phyloP scores from a whole-genome alignment of 177 flowering plant species.

The Vitis hybrid region DNA sequence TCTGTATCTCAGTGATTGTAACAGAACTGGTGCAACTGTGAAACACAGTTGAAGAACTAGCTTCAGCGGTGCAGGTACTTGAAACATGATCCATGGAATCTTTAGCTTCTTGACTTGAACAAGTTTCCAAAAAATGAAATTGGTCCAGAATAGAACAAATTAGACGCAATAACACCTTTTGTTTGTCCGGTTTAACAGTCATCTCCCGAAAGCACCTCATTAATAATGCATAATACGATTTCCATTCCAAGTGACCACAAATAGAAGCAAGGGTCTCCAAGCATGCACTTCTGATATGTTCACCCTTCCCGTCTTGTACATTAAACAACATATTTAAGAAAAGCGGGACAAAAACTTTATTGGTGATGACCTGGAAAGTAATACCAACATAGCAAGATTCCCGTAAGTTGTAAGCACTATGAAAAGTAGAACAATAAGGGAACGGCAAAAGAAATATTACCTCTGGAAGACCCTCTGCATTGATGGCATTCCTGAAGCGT shows the following conservation, averaged over 20 bases:
- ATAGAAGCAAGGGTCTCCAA: constrained; percentile 77
- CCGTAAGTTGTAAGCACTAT: constrained; percentile 4
- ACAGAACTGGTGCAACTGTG: constrained; percentile 9
- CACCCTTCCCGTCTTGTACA: constrained; percentile 64
- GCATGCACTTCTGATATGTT: constrained; percentile 73
- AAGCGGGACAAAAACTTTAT: constrained; percentile 73
- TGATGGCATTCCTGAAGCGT: constrained; percentile 54
- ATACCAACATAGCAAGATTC: constrained; percentile 6
- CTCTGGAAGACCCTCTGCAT: constrained; percentile 44
- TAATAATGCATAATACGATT: constrained; percentile 54
- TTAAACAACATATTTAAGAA: constrained; percentile 80
- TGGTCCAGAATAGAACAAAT: constrained; percentile 74
- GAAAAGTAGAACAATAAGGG: constrained; percentile 1
- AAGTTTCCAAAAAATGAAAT: constrained; percentile 54
- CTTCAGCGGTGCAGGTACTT: constrained; percentile 9
- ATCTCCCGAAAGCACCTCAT: constrained; percentile 74
- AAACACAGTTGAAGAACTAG: constrained; percentile 12
- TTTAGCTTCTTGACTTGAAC: constrained; percentile 15
- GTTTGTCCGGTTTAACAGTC: constrained; percentile 49
- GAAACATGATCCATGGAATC: constrained; percentile 16
- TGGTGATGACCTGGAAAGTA: constrained; percentile 44
- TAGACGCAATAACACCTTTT: constrained; percentile 66
- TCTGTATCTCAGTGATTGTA: constrained; percentile 38
- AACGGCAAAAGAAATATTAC: constrained; percentile 22
- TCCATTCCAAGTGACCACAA: constrained; percentile 78